These are phyloP conservation scores for Fragilaria radians DNA, from an alignment of 108 stramenopile species.

Conservation along the genomic window DNA sequence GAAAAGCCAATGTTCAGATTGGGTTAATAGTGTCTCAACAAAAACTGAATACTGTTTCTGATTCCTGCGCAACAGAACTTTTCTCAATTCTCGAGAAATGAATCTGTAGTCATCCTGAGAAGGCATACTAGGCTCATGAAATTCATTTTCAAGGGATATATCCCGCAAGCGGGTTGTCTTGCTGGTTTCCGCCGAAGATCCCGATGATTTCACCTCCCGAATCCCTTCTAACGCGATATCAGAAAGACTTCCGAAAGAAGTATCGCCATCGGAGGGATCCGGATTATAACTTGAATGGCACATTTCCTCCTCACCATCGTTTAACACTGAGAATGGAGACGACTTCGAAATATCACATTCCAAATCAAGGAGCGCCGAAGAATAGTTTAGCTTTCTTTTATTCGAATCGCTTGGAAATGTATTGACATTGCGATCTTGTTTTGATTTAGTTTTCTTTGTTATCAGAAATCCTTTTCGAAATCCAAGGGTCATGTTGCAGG, in stretches of 20 bases:
- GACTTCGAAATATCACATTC: background rate
- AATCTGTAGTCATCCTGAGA: background rate
- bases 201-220: background rate
- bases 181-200: background rate
- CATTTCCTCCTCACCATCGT: background rate
- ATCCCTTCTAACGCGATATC: background rate
- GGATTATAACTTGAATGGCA: too few relatives aligned
- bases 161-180: background rate
- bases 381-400: background rate
- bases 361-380: background rate
- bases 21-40: background rate
- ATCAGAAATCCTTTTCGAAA: background rate
- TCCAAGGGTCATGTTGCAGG: background rate
- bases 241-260: background rate
- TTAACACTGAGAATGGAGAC: background rate
- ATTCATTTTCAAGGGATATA: background rate
- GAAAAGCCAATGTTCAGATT: background rate
- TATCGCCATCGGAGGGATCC: too few relatives aligned
- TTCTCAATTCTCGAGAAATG: background rate
- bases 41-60: background rate
- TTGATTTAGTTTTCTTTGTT: background rate
- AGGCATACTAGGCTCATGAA: background rate
- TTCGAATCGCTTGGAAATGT: background rate
- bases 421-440: background rate
- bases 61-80: background rate